Base-by-base conservation (phyloP, 1,139 yeast species). In the Scheffersomyces insectosa region DNA sequence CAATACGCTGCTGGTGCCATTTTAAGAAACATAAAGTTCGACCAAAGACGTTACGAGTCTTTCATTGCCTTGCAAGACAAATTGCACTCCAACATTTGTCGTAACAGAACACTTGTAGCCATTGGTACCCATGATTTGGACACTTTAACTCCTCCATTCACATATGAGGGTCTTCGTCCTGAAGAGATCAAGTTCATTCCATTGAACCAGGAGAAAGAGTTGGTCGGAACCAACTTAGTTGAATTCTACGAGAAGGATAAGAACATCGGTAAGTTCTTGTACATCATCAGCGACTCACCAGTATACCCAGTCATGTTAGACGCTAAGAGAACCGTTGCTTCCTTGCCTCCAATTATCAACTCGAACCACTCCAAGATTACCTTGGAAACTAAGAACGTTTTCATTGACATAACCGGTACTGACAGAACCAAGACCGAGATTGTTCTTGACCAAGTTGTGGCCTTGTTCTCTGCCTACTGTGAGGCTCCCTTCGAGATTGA, bases 51-150 rank as follows among this genome's bases (percentile, higher is more conserved):
- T 28, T 95, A 95, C 65, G 96, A 88, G 47, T 91, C 98, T 4
- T 95, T 95, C 75, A 93, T 95, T 62, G 85, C 96, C 28, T 76
- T 95, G 56, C 99, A 95, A 71, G 99, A 95, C 67, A 95, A 95
- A 69, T 77, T 95, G 54, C 99, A 95, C 71, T 77, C 95, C 48
- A 95, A 95, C 67, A 75, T 95, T 62, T 93, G 99, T 69, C 91
- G 99, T 75, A 88, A 91, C 69, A 87, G 99, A 76, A 85, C 97
- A 36, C 79, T 95, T 58, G 99, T 93, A 42, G 98, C 99, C 45
- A 90, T 91, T 76, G 99, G 99, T 57, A 95, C 99, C 46, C 99
- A 95, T 64, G 98, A 95, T 69, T 74, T 86, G 49, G 96, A 88
- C 64, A 81, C 87, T 41, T 72, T 93, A 54, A 67, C 79, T 37